Evolutionary conservation across 176 grass and related monocot genomes (phyloP), one percentile per base, ranked within the genome.

Genomic region (Thinopyrum elongatum): DNA sequence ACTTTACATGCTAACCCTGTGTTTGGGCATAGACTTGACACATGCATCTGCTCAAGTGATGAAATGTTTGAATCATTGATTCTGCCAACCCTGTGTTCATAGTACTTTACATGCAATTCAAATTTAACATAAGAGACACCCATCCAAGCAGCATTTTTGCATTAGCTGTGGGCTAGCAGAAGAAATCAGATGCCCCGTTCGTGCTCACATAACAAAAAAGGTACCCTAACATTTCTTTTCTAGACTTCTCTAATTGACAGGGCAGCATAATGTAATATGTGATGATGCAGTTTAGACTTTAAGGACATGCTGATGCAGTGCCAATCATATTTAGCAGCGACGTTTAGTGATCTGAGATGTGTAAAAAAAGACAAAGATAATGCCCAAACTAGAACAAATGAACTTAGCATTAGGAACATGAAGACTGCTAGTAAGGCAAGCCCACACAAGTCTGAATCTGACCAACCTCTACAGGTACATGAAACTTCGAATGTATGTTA

Each of bases 401-500:
- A 76, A 30, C 72, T 76, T 17, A 76, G 12, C 21, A 49, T 16
- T 31, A 55, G 46, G 44, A 33, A 26, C 49, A 49, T 31, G 27
- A 31, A 11, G 28, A 76, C 16, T 17, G 73, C 11, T 29, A 76
- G 46, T 55, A 57, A 31, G 46, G 28, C 16, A 76, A 33, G 22
- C 25, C 11, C 5, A 27, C 25, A 36, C 27, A 79, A 74, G 12
- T 66, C n/a, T 57, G 59, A 42, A 46, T 41, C 12, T 44, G 57
- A 75, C 86, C 86, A 78, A 98, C 96, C 91, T 98, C 96, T n/a
- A 95, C 96, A 84, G 76, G 30, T 47, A 98, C 30, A 66, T 87
- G 80, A 68, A 92, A 88, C 65, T 92, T 90, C 21, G 86, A 87
- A 67, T 41, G 41, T 81, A 98, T 94, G 81, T 82, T 86, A 85